These are phyloP conservation scores for Gillenia trifoliata DNA, from an alignment of 306 rosid species.

Conservation along the genomic window DNA sequence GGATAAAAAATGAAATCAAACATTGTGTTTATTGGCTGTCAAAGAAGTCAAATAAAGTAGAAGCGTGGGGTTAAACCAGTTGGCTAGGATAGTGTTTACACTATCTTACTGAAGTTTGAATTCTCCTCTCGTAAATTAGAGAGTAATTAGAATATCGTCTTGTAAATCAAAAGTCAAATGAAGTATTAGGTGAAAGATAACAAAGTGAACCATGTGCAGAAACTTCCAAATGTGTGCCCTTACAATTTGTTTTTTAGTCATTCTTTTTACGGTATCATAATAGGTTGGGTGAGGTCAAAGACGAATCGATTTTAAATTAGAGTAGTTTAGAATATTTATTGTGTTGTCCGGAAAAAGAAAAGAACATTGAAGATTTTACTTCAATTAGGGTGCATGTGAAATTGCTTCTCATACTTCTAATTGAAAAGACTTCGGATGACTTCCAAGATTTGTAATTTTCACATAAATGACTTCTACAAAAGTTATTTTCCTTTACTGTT, in stretches of 20 bases:
- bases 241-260: not conserved
- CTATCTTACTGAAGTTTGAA: no score
- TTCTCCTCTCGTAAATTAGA: no score
- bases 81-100: no score
- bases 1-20: not conserved
- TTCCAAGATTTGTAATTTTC: not conserved
- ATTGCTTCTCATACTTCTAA: not conserved
- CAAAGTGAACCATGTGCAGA: not conserved
- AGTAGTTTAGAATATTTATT: no score
- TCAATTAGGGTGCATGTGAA: not conserved
- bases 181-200: no score
- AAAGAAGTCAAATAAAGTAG: not conserved
- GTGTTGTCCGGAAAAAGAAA: not conserved
- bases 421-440: not conserved
- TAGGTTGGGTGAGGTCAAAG: slow-evolving; percentile 11
- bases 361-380: not conserved
- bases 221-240: not conserved
- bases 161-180: no score
- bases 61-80: not conserved
- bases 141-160: no score
- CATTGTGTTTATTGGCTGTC: not conserved
- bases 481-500: not conserved
- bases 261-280: not conserved
- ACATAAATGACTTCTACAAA: not conserved
- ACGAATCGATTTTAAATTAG: not conserved